Percentiles rank a stretch among this genome's conserved stretches.
These are phyloP conservation scores for Canavalia gladiata DNA, from an alignment of 306 rosid species.

Conservation along the genomic window DNA sequence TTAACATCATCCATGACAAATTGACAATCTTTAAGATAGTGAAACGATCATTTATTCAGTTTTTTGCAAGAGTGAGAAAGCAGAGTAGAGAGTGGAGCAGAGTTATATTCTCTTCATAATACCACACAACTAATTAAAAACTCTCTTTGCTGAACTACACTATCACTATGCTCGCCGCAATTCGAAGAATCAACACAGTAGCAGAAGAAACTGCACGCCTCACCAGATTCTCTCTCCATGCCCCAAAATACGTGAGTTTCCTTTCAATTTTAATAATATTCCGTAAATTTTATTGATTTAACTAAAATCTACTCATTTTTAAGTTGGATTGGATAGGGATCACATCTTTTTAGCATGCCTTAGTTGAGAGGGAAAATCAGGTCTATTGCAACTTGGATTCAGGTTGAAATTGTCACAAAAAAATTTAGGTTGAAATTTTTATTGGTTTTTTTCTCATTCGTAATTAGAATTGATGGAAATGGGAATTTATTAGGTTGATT, in stretches of 20 bases:
- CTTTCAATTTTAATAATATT: no score
- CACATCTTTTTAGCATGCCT: conserved; percentile 5
- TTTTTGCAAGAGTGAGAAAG: no score
- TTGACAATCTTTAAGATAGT: no score
- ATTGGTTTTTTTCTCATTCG: not conserved
- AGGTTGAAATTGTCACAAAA: not conserved
- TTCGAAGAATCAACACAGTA: conserved; percentile 62
- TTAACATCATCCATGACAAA: no score
- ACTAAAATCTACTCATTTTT: not conserved
- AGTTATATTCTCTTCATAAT: no score
- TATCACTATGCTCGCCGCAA: conserved; percentile 44
- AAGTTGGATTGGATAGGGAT: not conserved
- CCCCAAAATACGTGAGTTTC: conserved; percentile 71
- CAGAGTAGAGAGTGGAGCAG: no score
- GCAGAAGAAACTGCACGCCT: conserved; percentile 65
- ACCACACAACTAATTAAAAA: no score
- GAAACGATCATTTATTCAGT: no score
- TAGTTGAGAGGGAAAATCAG: not conserved
- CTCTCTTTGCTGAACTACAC: no score
- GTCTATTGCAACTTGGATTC: conserved; percentile 1
- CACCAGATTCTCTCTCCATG: conserved; percentile 72
- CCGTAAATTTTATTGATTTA: not conserved
- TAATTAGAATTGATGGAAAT: not conserved
- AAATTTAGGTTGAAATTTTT: not conserved
- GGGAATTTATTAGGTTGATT: not conserved